Conservation (phyloP, 225 moss, liverwort and hornwort genomes). For the Pseudisothecium myosuroides region DNA sequence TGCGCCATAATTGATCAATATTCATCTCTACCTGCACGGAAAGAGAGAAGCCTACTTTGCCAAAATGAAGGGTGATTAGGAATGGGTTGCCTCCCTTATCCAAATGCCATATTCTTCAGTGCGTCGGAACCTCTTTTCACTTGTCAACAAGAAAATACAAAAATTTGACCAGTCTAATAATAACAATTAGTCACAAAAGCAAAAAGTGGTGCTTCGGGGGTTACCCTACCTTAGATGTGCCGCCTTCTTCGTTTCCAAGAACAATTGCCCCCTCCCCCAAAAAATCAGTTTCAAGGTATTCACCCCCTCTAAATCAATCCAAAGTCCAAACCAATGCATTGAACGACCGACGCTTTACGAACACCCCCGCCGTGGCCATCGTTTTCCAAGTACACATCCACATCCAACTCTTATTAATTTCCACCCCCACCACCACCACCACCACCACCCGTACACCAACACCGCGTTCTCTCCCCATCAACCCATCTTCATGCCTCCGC, state of each 20-base stretch:
- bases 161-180: not conserved
- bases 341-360: no score
- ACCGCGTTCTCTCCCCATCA: not conserved
- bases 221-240: fast-evolving
- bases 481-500: not conserved
- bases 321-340: not conserved
- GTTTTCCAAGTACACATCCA: not conserved
- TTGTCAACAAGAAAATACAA: not conserved
- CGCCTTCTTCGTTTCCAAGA: not conserved
- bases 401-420: not conserved
- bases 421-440: fast-evolving
- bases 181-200: fast-evolving
- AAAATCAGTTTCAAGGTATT: not conserved
- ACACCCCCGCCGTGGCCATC: not conserved
- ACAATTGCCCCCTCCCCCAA: not conserved
- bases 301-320: not conserved
- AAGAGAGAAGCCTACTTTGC: no score
- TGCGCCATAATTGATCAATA: no score
- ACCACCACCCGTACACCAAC: not conserved
- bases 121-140: not conserved
- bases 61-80: no score
- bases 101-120: not conserved
- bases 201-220: fast-evolving
- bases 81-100: no score
- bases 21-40: no score